phyloP scores from a whole-genome alignment of 2,329 filamentous ascomycete genomes.

The Fusarium sp. region DNA sequence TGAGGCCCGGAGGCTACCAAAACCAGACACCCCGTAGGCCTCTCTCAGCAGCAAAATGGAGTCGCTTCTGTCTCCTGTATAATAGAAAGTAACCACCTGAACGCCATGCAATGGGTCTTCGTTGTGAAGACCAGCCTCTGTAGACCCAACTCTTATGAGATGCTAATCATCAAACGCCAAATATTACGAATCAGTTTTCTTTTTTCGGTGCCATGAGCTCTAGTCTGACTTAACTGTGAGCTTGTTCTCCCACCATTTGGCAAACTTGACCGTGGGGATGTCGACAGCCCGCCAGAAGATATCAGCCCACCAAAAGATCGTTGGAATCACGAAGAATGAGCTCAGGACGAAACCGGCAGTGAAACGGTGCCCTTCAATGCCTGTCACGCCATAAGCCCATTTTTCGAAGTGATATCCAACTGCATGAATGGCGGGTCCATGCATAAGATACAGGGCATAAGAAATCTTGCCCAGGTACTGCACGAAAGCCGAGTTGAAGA shows the following conservation, averaged over 20 bases:
- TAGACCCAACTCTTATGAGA: not conserved
- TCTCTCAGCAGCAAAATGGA: not conserved
- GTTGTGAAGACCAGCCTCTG: not conserved
- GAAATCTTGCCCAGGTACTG: constrained; percentile 71
- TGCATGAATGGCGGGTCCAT: constrained; percentile 66
- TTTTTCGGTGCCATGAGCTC: not conserved
- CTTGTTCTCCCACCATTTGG: constrained; percentile 64
- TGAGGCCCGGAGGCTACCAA: not conserved
- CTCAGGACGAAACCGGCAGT: constrained; percentile 60
- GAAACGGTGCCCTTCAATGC: constrained; percentile 58
- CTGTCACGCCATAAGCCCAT: constrained; percentile 60
- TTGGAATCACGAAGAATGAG: constrained; percentile 60
- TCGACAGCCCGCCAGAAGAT: constrained; percentile 68
- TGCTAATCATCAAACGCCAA: constrained; percentile 14
- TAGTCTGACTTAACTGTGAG: constrained; percentile 50
- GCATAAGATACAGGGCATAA: constrained; percentile 71
- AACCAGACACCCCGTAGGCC: not conserved
- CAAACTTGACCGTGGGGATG: constrained; percentile 65
- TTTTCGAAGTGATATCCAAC: constrained; percentile 64
- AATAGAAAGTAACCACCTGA: constrained; percentile 28
- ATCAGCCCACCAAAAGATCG: constrained; percentile 65
- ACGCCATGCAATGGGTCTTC: constrained; percentile 20
- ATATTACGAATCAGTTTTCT: constrained; percentile 7
- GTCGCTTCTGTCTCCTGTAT: not conserved
- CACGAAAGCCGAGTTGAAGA: constrained; percentile 61